phyloP scores from a whole-genome alignment of 2,329 filamentous ascomycete genomes.

The Meredithiella fracta region DNA sequence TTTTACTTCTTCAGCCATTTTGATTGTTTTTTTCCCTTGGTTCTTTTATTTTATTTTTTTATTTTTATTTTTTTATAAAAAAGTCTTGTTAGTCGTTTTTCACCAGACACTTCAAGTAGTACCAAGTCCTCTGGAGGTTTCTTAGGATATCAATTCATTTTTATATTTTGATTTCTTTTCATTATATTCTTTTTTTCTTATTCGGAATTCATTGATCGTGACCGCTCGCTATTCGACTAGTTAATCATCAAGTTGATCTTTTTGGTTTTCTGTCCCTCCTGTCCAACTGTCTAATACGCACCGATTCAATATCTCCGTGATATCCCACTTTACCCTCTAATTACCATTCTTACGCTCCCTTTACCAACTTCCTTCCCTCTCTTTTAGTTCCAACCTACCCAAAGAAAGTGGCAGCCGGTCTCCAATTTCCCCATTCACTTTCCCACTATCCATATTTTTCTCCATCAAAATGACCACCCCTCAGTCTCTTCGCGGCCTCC shows the following conservation, averaged over 20 bases:
- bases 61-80: conserved; percentile 1
- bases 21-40: conserved; percentile 7
- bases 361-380: not conserved
- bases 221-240: too few relatives aligned
- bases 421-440: conserved; percentile 2
- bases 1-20: not conserved
- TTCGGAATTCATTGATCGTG: too few relatives aligned
- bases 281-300: too few relatives aligned
- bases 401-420: conserved; percentile 2
- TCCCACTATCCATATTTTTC: not conserved
- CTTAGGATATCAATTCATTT: not conserved
- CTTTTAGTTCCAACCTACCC: not conserved
- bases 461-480: conserved; percentile 16
- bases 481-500: conserved; percentile 9
- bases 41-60: conserved; percentile 9
- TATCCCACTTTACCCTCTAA: not conserved
- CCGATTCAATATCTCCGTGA: not conserved
- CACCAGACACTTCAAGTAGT: not conserved
- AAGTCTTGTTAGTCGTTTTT: not conserved
- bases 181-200: too few relatives aligned
- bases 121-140: conserved; percentile 4
- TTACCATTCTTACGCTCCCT: conserved; percentile 1
- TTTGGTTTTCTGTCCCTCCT: not conserved
- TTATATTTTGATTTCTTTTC: not conserved
- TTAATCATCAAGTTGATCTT: conserved; percentile 2